These are phyloP conservation scores for Dactylellina haptotyla DNA, from an alignment of 2,329 filamentous ascomycete genomes.

Conservation along the genomic window DNA sequence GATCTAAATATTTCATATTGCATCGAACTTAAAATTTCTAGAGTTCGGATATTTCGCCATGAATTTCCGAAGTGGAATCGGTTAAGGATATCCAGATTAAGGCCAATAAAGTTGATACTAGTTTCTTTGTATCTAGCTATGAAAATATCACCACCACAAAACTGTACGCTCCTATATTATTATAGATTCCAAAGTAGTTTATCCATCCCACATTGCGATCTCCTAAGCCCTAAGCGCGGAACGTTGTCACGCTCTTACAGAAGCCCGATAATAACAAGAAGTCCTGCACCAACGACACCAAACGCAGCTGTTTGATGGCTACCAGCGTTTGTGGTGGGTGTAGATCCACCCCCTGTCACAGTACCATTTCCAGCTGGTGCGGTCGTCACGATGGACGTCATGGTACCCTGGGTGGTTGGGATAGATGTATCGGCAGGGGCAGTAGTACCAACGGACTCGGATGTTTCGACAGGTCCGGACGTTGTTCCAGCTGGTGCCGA, in stretches of 20 bases:
- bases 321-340: slow-evolving; percentile 26
- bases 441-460: neutral
- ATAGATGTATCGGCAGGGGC: neutral
- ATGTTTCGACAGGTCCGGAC: slow-evolving; percentile 5
- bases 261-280: slow-evolving; percentile 14
- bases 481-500: neutral
- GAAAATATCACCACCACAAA: neutral
- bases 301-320: slow-evolving; percentile 10
- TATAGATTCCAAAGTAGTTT: neutral
- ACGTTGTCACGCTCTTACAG: neutral
- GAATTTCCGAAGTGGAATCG: no score
- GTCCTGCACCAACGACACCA: slow-evolving; percentile 14
- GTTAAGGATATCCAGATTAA: no score
- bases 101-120: no score
- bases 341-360: slow-evolving; percentile 25
- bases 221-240: no score
- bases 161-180: neutral
- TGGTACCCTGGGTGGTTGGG: neutral
- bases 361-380: slow-evolving; percentile 22
- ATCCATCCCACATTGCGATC: neutral
- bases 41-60: no score
- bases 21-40: no score
- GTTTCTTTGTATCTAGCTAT: no score
- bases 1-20: neutral
- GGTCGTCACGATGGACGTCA: neutral